Evolutionary conservation across 306 rosid genomes (phyloP).

Genomic region (Comarum palustre): DNA sequence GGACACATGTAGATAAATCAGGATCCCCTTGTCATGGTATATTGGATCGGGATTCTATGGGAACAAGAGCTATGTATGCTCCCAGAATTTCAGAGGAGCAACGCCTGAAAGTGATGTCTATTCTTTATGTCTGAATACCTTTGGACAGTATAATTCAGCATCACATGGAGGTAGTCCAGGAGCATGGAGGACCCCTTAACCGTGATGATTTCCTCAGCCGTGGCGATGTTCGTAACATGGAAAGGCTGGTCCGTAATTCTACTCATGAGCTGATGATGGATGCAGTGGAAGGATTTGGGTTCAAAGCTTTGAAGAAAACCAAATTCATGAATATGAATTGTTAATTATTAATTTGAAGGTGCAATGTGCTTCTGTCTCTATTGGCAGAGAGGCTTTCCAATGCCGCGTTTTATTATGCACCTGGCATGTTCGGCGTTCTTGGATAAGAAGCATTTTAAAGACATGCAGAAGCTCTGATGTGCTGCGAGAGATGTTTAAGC

Average conservation of each 20-base stretch:
- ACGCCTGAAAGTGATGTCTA: conserved; percentile 71
- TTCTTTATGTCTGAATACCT: conserved; percentile 67
- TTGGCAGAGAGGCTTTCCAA: conserved; percentile 69
- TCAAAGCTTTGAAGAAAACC: conserved; percentile 60
- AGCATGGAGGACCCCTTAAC: conserved; percentile 65
- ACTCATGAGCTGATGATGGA: conserved; percentile 58
- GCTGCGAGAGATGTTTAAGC: conserved; percentile 61
- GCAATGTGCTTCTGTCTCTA: conserved; percentile 26
- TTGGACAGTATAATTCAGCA: conserved; percentile 63
- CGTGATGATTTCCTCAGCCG: conserved; percentile 76
- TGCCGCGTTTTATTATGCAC: conserved; percentile 58
- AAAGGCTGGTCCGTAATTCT: conserved; percentile 58
- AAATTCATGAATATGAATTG: no score
- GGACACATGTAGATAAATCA: conserved; percentile 63
- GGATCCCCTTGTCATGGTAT: conserved; percentile 81
- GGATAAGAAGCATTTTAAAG: conserved; percentile 53
- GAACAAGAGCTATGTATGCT: conserved; percentile 90
- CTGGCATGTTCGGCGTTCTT: conserved; percentile 72
- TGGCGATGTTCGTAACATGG: conserved; percentile 79
- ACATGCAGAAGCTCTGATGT: conserved; percentile 66
- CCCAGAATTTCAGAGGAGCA: conserved; percentile 75
- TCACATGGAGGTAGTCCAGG: conserved; percentile 60
- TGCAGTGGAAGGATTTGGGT: conserved; percentile 65
- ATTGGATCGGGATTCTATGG: conserved; percentile 65
- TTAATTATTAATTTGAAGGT: conserved; percentile 9